Base-by-base conservation (phyloP, 805 yeast genomes). In the Allodekkera sacchari region DNA sequence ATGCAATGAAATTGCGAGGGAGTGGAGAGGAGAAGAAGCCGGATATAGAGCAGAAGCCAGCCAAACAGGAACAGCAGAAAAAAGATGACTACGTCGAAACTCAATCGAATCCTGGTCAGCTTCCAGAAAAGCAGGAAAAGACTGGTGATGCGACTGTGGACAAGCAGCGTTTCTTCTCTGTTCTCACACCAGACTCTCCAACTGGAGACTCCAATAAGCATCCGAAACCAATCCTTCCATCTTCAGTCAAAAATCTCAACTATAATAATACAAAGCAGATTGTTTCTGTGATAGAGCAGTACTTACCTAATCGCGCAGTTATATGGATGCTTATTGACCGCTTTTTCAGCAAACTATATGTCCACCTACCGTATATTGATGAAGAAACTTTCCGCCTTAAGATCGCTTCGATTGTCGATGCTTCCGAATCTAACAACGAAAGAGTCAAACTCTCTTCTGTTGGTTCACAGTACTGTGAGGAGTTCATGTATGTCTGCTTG, bases 311-410 rank as follows among this genome's bases (percentile, higher is more conserved):
- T 18, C 68, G 70, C 42, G 63, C 61, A 35, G 64, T 73, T 1
- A 61, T 77, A 7, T 71, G 81, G 72, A 45, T 64, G 27, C 57
- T 76, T 30, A 55, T 79, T 18, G 73, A 76, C 36, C 58, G 76
- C 39, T 80, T 71, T 40, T 80, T 80, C 47, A 63, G 62, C 8
- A 61, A 65, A 21, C 53, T 79, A 5, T 81, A 81, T 48, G 68
- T 82, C 10, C 76, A 69, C 35, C 61, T 79, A 43, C 88, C 92
- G 3, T 74, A 69, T 39, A 53, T 79, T 21, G 85, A 79, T 50
- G 84, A 79, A 47, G 56, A 43, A 32, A 59, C 59, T 7, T 71
- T 74, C 47, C 63, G 63, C 32, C 42, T 42, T 13, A 65, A 66
- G 30, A 50, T 74, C 12, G 41, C 55, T 1, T 47, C 61, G 16